These are phyloP conservation scores for Cercospora sesami DNA, from an alignment of 2,329 filamentous ascomycete species.

Conservation along the genomic window DNA sequence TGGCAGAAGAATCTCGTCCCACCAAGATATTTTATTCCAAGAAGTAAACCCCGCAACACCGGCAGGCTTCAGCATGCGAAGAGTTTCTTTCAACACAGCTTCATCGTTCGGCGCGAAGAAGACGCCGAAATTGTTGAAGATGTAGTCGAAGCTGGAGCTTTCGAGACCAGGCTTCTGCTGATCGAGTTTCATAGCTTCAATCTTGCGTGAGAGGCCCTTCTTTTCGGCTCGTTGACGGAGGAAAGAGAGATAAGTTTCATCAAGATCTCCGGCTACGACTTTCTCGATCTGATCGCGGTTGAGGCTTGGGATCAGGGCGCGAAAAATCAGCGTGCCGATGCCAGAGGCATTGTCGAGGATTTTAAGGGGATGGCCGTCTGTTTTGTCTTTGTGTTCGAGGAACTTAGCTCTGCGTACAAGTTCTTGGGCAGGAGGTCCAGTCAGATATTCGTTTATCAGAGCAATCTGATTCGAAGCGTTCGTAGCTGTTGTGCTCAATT, in stretches of 20 bases:
- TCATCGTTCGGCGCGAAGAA: background rate
- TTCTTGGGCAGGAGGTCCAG: conserved; percentile 4
- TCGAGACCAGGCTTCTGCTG: conserved; percentile 2
- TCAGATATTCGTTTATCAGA: conserved; percentile 3
- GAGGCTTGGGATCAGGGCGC: background rate
- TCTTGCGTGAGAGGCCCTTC: background rate
- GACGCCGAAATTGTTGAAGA: conserved; percentile 11
- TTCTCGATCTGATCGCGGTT: background rate
- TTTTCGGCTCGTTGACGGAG: background rate
- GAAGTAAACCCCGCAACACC: background rate
- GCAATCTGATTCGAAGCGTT: conserved; percentile 8
- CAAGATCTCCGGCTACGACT: background rate
- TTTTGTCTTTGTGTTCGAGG: background rate
- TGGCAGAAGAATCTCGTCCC: background rate
- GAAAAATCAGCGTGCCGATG: background rate
- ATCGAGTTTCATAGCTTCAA: background rate
- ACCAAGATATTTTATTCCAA: conserved; percentile 2
- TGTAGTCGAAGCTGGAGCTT: conserved; percentile 1
- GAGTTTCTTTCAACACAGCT: background rate
- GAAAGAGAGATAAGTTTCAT: conserved; percentile 5
- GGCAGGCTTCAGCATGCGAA: conserved; percentile 6
- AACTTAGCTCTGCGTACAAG: background rate
- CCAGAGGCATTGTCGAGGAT: conserved; percentile 9
- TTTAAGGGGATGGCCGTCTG: background rate
- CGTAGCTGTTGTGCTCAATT: conserved; percentile 2